phyloP scores from a whole-genome alignment of 164 flowering plant species.

The Aristolochia contorta region DNA sequence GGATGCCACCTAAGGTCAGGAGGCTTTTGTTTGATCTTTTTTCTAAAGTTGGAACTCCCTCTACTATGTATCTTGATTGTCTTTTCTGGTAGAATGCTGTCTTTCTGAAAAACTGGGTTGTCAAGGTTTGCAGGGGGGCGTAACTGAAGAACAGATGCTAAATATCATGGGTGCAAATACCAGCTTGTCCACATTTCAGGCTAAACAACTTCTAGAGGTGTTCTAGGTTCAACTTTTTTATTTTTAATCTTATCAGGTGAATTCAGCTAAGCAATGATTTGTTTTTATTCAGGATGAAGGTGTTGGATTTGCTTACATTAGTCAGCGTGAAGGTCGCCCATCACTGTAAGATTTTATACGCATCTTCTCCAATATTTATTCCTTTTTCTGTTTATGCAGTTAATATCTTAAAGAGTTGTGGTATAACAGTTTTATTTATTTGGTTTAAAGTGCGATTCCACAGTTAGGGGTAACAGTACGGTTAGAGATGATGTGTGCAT shows the following conservation, averaged over 20 bases:
- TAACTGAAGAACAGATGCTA: conserved; percentile 97
- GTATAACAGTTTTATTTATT: too few species aligned
- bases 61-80: background rate
- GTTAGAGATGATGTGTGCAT: too few species aligned
- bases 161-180: conserved; percentile 96
- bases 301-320: conserved; percentile 84
- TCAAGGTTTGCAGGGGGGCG: conserved; percentile 69
- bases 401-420: too few species aligned
- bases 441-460: too few species aligned
- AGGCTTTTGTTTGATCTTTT: background rate
- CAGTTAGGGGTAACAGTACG: too few species aligned
- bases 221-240: conserved; percentile 2
- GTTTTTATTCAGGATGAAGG: conserved; percentile 59
- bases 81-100: conserved; percentile 1
- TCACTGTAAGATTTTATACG: conserved; percentile 55
- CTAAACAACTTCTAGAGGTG: conserved; percentile 89
- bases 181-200: conserved; percentile 52
- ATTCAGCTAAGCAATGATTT: background rate
- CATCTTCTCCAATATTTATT: background rate
- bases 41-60: background rate
- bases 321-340: conserved; percentile 94
- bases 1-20: conserved; percentile 99
- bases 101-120: conserved; percentile 15
- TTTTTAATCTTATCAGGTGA: background rate
- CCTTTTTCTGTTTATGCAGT: too few species aligned